Evolutionary conservation across 1,139 yeast species (phyloP).

Genomic region (Yamadazyma spencermartinsiae): DNA sequence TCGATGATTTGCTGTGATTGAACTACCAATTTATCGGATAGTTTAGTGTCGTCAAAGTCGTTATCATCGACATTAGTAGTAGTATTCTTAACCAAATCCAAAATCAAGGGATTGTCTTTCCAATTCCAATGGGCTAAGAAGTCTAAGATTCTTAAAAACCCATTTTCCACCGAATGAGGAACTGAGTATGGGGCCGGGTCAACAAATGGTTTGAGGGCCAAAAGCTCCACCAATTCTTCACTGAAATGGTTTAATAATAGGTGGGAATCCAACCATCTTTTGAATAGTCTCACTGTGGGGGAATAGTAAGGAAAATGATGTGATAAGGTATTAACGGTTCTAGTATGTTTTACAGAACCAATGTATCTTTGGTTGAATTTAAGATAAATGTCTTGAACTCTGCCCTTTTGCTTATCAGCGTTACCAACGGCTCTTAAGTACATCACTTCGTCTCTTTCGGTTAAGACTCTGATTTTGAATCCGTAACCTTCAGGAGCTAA

Average conservation of each 20-base stretch:
- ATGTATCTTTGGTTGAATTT: conserved; percentile 67
- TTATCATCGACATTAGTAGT: conserved; percentile 18
- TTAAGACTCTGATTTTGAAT: conserved; percentile 68
- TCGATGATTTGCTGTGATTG: conserved; percentile 63
- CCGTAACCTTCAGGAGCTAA: conserved; percentile 88
- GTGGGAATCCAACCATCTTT: conserved; percentile 81
- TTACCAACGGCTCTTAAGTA: conserved; percentile 69
- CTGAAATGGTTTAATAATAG: conserved; percentile 65
- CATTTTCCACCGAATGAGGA: conserved; percentile 79
- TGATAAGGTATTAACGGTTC: conserved; percentile 70
- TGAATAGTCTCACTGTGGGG: conserved; percentile 79
- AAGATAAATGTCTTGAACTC: conserved; percentile 62
- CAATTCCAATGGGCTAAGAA: conserved; percentile 89
- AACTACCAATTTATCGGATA: conserved; percentile 66
- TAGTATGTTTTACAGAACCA: conserved; percentile 77
- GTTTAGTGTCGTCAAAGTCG: conserved; percentile 20
- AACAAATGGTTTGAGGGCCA: conserved; percentile 82
- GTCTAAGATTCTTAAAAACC: conserved; percentile 72
- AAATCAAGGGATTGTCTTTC: conserved; percentile 80
- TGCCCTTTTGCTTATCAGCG: conserved; percentile 57
- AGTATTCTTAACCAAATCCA: conserved; percentile 65
- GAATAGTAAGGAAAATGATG: conserved; percentile 76
- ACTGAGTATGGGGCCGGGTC: conserved; percentile 80
- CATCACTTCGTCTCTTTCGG: conserved; percentile 79
- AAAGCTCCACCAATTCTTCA: conserved; percentile 78